Conservation (phyloP, 495 filamentous ascomycete species). For the Penicillium roqueforti region DNA sequence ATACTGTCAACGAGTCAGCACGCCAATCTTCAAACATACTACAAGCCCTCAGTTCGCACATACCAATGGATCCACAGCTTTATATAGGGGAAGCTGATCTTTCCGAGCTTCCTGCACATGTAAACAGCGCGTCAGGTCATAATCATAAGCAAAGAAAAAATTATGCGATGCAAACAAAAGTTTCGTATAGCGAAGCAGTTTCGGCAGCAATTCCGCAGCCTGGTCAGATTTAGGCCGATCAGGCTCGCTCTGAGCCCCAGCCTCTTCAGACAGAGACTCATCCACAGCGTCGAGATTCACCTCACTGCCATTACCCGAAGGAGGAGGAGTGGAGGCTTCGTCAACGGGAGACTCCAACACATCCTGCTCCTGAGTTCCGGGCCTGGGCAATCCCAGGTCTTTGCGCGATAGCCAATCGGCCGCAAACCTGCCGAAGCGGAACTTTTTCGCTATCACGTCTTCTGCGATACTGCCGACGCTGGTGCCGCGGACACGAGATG, state of each 20-base stretch:
- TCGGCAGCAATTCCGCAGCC: conserved; percentile 62
- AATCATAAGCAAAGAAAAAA: conserved; percentile 91
- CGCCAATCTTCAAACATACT: conserved; percentile 6
- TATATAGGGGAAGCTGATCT: conserved; percentile 57
- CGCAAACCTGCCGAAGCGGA: conserved; percentile 82
- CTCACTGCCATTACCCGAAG: conserved; percentile 8
- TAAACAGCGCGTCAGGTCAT: conserved; percentile 74
- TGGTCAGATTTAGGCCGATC: conserved; percentile 25
- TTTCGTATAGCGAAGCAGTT: conserved; percentile 75
- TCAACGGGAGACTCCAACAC: conserved; percentile 21
- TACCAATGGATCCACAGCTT: conserved; percentile 69
- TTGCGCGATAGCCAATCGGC: conserved; percentile 83
- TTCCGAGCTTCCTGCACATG: conserved; percentile 38
- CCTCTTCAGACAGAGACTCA: conserved; percentile 16
- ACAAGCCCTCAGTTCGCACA: conserved; percentile 9
- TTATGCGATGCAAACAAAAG: conserved; percentile 75
- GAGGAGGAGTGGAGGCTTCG: conserved; percentile 13
- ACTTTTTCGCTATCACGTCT: conserved; percentile 74
- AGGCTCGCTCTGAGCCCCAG: conserved; percentile 30
- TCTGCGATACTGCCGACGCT: conserved; percentile 63
- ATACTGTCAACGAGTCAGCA: conserved; percentile 46
- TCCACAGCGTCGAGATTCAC: conserved; percentile 10
- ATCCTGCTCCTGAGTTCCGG: conserved; percentile 28
- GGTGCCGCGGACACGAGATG: conserved; percentile 17
- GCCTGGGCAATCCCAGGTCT: conserved; percentile 58